These are phyloP conservation scores for Colletotrichum acutatum DNA, from an alignment of 2,329 filamentous ascomycete genomes.

Conservation along the genomic window DNA sequence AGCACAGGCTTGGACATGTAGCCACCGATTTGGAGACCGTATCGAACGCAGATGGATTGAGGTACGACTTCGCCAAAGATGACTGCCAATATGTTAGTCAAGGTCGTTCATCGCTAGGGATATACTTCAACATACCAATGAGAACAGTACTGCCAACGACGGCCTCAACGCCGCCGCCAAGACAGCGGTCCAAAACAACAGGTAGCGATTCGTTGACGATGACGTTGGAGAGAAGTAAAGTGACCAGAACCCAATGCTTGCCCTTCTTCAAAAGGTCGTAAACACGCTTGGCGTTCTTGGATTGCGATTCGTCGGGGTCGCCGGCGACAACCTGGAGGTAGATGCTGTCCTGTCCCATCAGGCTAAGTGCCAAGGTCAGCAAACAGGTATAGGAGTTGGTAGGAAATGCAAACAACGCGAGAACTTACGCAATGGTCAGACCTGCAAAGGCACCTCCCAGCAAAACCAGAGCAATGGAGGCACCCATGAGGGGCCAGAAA, in stretches of 20 bases:
- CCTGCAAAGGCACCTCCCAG: conserved; percentile 94
- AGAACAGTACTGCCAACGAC: conserved; percentile 92
- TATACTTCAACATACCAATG: conserved; percentile 74
- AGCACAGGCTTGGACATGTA: conserved; percentile 92
- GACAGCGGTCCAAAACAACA: conserved; percentile 91
- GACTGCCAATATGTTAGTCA: conserved; percentile 63
- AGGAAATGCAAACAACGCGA: neutral
- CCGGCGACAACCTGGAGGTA: conserved; percentile 94
- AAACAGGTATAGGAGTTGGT: neutral
- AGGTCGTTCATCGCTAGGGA: neutral
- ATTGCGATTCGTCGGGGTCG: conserved; percentile 86
- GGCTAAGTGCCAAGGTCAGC: conserved; percentile 45
- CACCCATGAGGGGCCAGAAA: conserved; percentile 83
- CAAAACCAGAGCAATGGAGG: conserved; percentile 84
- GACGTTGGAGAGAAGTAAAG: conserved; percentile 92
- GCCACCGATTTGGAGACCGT: conserved; percentile 93
- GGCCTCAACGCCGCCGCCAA: conserved; percentile 94
- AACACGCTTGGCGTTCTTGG: conserved; percentile 85
- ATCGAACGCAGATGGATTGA: conserved; percentile 95
- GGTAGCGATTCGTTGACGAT: conserved; percentile 98
- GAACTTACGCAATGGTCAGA: conserved; percentile 82
- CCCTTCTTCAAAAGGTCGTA: conserved; percentile 83
- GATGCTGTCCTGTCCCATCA: conserved; percentile 87
- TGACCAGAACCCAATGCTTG: conserved; percentile 99
- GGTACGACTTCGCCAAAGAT: conserved; percentile 98